Base-by-base conservation (phyloP, 257 asterid genomes). In the Euphrasia confusa region DNA sequence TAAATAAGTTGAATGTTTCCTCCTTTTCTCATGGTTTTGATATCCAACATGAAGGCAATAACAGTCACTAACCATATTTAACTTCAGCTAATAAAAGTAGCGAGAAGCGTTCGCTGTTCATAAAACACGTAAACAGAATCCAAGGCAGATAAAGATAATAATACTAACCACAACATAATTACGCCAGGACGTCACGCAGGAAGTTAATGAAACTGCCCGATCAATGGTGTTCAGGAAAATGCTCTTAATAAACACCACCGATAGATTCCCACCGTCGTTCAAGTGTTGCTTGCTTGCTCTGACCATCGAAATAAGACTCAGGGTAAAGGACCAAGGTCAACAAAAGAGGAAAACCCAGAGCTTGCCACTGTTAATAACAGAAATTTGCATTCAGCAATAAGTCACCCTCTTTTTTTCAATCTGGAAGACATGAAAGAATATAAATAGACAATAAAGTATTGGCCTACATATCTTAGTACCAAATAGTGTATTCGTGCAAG, bases 291-390 rank as follows among this genome's bases (percentile, higher is more conserved):
- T 64, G 59, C 69, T 61, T 58, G 76, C 78, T 65, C 74, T 71
- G 60, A 74, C 58, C 50, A 83, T 73, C 13, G 68, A 61, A 61
- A 77, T 66, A 70, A 77, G 15, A 77, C 79, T 85, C 74, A 47
- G 18, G 71, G 79, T 50, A 37, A 93, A 77, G 64, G 99, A 83
- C 27, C 96, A 97, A 81, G 68, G 97, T 89, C 81, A 93, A 80
- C 21, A 74, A 68, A 64, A 89, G 80, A 30, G 99, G 91, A 80
- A 77, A 68, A 71, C 78, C 75, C 83, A 84, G 60, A 69, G 97
- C 86, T 83, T 83, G 96, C 96, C 88, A 93, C 99, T 93, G 99
- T 87, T 77, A 86, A 86, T 44, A 37, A 84, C 77, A 87, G 61
- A 88, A 84, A 83, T 80, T 74, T 68, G 87, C 78, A 91, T 75